A percentile compares a stretch with the other conserved stretches of the same genome.
Evolutionary conservation across 495 filamentous ascomycete genomes (phyloP).

Genomic region (Trichoderma asperelloides): DNA sequence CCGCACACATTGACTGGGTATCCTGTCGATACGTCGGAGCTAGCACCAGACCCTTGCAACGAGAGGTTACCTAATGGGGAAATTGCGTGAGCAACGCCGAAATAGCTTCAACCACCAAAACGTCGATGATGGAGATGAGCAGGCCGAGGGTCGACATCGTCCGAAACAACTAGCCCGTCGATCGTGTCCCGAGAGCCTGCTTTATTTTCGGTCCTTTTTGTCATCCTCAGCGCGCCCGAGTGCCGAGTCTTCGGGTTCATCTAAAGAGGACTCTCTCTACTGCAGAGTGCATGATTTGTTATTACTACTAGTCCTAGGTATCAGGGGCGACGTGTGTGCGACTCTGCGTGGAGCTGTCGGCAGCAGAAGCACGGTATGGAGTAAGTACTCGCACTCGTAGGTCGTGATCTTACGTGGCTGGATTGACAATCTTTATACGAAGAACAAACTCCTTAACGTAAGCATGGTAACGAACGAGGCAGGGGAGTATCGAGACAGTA

Average conservation of each 20-base stretch:
- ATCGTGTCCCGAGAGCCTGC: neutral
- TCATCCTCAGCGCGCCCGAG: neutral
- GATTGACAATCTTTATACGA: too few relatives aligned
- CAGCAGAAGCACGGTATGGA: too few relatives aligned
- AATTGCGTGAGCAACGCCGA: neutral
- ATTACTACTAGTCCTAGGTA: too few relatives aligned
- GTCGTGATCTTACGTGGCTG: too few relatives aligned
- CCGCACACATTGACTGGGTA: neutral
- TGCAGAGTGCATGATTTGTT: neutral
- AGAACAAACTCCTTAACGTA: too few relatives aligned
- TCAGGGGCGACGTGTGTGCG: too few relatives aligned
- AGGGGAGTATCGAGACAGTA: too few relatives aligned
- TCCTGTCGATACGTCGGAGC: slow-evolving; percentile 3
- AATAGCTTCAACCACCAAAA: neutral
- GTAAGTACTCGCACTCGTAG: too few relatives aligned
- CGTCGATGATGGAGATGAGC: neutral
- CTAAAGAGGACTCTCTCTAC: neutral
- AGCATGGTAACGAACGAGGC: too few relatives aligned
- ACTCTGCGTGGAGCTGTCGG: too few relatives aligned
- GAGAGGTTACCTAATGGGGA: neutral
- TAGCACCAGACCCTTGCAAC: neutral
- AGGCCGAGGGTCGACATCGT: neutral
- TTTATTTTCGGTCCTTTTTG: neutral
- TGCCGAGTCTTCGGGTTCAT: neutral
- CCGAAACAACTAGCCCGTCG: neutral